Base-by-base conservation (phyloP, 495 filamentous ascomycete genomes). In the Penicillium roqueforti region DNA sequence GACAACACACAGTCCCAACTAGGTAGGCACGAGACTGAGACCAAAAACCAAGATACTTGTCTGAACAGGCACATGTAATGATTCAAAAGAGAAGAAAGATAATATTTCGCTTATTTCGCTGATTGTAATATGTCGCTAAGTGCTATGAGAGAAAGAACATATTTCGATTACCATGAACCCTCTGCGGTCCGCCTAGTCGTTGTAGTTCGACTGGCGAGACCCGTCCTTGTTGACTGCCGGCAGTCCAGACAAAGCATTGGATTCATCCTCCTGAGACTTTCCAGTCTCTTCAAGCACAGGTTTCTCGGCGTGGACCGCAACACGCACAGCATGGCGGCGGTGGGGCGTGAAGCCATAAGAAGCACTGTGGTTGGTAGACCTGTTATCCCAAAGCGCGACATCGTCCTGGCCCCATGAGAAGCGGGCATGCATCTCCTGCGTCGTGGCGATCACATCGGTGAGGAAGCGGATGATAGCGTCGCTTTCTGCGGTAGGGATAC, bases 361-460 rank as follows among this genome's bases (percentile, higher is more conserved):
- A 8, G 82, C 82, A 22, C 78, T 67, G 57, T 86, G 83, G 45
- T 81, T 85, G 45, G 72, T 77, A 11, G 84, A 79, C 5, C 87
- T 74, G 55, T 91, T 91, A 55, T 91, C 87, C 87, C 87, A 90
- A 51, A 91, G 71, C 1, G 86, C 85, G 22, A 91, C 83, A 22
- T 86, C 87, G 38, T 82, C 74, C 59, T 85, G 78, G 49, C 79
- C 75, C 86, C 86, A 90, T 58, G 81, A 78, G 60, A 89, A 87
- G 18, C 87, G 81, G 11, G 80, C 86, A 60, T 89, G 85, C 38
- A 83, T 68, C 62, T 91, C 87, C 58, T 84, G 83, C 1, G 72
- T 81, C 2, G 79, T 84, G 9, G 78, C 63, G 41, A 87, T 68
- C 42, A 90, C 68, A 60, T 86, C 80, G 47, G 83, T 86, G 26